A percentile compares a stretch with the other conserved stretches of the same genome.
Evolutionary conservation across 371 early-diverging fungal genomes (phyloP).

Genomic region (Mucor sp.): DNA sequence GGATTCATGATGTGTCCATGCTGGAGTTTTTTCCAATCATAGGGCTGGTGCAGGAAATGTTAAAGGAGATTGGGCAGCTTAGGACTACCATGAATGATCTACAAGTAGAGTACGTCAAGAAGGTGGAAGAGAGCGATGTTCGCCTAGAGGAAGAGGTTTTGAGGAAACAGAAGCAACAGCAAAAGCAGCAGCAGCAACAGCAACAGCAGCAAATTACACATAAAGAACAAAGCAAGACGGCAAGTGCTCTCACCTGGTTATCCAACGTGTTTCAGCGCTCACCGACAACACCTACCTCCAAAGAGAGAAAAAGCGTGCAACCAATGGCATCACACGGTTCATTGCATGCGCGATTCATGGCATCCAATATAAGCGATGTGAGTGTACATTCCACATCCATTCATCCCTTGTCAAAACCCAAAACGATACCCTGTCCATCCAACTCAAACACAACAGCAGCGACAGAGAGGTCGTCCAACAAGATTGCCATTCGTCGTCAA

Average conservation of each 20-base stretch:
- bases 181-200: conserved; percentile 7
- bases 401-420: conserved; percentile 7
- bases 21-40: conserved; percentile 62
- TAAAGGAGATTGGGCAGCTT: conserved; percentile 65
- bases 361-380: conserved; percentile 5
- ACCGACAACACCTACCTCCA: neutral
- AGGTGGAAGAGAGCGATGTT: conserved; percentile 58
- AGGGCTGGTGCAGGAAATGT: conserved; percentile 59
- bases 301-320: neutral
- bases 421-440: neutral
- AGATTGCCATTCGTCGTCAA: conserved; percentile 5
- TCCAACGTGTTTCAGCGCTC: conserved; percentile 28
- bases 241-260: conserved; percentile 31
- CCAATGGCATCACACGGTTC: neutral
- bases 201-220: neutral
- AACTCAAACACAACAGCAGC: neutral
- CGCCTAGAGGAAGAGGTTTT: conserved; percentile 55
- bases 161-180: conserved; percentile 28
- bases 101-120: conserved; percentile 69
- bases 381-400: conserved; percentile 12
- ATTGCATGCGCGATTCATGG: conserved; percentile 6
- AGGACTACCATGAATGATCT: conserved; percentile 72
- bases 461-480: neutral
- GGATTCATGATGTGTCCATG: conserved; percentile 30
- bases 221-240: neutral